Base-by-base conservation (phyloP, 108 stramenopile species). In the Nitzschia sp. region DNA sequence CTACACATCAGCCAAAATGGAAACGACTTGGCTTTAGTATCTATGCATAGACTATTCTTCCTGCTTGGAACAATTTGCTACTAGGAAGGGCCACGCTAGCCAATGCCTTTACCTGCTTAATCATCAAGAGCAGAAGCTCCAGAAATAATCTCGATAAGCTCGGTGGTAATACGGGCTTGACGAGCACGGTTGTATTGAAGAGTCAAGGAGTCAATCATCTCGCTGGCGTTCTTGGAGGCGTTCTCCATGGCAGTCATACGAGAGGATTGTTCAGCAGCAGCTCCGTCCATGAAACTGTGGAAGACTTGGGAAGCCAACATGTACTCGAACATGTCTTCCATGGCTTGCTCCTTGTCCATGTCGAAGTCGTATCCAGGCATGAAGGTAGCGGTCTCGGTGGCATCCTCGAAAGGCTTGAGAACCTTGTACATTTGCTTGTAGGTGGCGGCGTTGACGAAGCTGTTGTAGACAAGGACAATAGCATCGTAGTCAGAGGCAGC, bases 201-300 rank as follows among this genome's bases (percentile, higher is more conserved):
- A 22, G 96, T 97, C 78, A 99, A 95, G 25, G 83, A 80, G 70
- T 97, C 97, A 79, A 98, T 97, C 95, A 99, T 86, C 69, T 98
- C 98, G 22, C 85, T 85, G 24, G 97, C 98, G 71, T 99, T 99
- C 94, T 97, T 96, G 72, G 96, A 92, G 15, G 99, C 99, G 77
- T 99, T 99, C 86, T 99, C 99, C 99, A 99, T 99, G 64, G 99
- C 99, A 71, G 96, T 96, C 98, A 99, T 99, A 62, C 99, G 95
- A 64, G 97, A 93, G 3, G 95, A 88, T 81, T 98, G 97, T 83
- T 99, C 98, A 60, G 97, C 91, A 40, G 98, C 92, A 41, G 97
- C 96, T 51, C 85, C 93, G 82, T 99, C 98, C 96, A 99, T 94
- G 65, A 97, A 78, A 43, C 85, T 79, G 86, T 97, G 90, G 84